phyloP scores from a whole-genome alignment of 2,329 filamentous ascomycete genomes.

The Talaromyces sp. region DNA sequence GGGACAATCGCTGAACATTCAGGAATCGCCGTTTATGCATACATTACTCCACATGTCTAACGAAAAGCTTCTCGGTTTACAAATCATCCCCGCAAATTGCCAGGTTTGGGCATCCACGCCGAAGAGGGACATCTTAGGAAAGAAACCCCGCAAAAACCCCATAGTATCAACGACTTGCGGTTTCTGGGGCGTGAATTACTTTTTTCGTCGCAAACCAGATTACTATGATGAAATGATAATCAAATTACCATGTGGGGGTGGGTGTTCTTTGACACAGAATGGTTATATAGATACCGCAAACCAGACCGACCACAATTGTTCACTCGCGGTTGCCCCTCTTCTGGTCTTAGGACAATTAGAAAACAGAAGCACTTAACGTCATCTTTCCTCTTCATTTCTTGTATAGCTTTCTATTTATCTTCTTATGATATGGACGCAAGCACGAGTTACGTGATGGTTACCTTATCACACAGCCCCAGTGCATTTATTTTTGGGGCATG shows the following conservation, averaged over 20 bases:
- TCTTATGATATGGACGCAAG: neutral
- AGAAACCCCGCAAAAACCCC: neutral
- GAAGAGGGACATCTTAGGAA: neutral
- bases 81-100: neutral
- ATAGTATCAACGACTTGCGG: neutral
- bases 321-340: neutral
- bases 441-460: neutral
- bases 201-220: neutral
- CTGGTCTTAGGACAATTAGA: neutral
- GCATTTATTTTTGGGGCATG: neutral
- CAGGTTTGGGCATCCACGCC: neutral
- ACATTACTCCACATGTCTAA: neutral
- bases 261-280: neutral
- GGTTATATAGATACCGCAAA: neutral
- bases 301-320: neutral
- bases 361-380: neutral
- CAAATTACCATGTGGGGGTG: neutral
- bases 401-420: neutral
- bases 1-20: neutral
- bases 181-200: neutral
- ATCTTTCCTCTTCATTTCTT: neutral
- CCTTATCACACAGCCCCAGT: neutral
- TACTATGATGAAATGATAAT: neutral
- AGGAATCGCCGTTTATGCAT: neutral
- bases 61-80: neutral